phyloP scores from a whole-genome alignment of 2,329 filamentous ascomycete genomes.

The Leptographium lundbergii region DNA sequence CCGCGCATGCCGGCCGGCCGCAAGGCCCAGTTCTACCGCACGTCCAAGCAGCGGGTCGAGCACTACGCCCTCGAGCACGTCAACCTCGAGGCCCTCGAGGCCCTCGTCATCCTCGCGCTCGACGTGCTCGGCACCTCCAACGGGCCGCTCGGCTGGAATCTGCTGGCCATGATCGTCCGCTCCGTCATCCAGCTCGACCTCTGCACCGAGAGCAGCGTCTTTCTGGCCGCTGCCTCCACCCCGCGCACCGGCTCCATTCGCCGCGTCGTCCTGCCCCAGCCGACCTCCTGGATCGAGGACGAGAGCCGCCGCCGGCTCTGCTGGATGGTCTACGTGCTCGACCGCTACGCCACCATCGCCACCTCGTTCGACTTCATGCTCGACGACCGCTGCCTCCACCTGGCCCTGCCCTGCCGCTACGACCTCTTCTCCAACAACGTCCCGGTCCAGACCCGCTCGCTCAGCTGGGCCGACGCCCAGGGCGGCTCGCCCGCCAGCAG shows the following conservation, averaged over 20 bases:
- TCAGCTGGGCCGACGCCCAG: slow-evolving; percentile 27
- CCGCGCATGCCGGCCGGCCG: slow-evolving; percentile 58
- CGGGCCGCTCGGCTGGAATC: slow-evolving; percentile 82
- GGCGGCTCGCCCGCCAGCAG: slow-evolving; percentile 26
- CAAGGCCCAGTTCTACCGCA: slow-evolving; percentile 61
- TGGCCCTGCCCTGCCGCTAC: slow-evolving; percentile 74
- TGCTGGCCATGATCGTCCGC: slow-evolving; percentile 75
- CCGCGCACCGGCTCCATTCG: slow-evolving; percentile 80
- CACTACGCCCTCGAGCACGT: slow-evolving; percentile 83
- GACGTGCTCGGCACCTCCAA: slow-evolving; percentile 79
- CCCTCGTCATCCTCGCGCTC: slow-evolving; percentile 72
- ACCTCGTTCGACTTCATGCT: slow-evolving; percentile 78
- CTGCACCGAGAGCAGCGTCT: slow-evolving; percentile 68
- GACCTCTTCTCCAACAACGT: slow-evolving; percentile 76
- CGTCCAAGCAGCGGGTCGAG: slow-evolving; percentile 74
- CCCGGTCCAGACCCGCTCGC: slow-evolving; percentile 75
- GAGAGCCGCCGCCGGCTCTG: slow-evolving; percentile 74
- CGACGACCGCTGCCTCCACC: slow-evolving; percentile 77
- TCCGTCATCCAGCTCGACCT: slow-evolving; percentile 79
- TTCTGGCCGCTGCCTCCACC: slow-evolving; percentile 51
- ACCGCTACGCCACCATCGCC: slow-evolving; percentile 79
- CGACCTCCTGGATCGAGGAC: slow-evolving; percentile 78
- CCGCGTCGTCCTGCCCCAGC: slow-evolving; percentile 70
- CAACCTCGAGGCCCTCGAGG: slow-evolving; percentile 75
- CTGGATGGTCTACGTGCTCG: slow-evolving; percentile 88